Percentiles rank a stretch among this genome's conserved stretches.
phyloP scores from a whole-genome alignment of 139 green algal species.

The Yamagishiella unicocca region DNA sequence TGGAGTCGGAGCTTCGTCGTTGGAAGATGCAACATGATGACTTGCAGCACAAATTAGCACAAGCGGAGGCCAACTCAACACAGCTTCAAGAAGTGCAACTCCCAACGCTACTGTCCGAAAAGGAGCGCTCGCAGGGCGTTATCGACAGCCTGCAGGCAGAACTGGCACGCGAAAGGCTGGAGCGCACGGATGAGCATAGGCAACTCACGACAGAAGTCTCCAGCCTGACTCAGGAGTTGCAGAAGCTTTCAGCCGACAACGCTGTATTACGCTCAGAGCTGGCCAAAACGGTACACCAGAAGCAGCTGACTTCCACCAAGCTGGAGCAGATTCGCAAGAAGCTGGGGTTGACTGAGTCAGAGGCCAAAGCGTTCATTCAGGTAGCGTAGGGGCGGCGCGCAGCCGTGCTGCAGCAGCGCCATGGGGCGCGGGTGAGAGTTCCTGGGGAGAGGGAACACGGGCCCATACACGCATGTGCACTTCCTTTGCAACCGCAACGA shows the following conservation, averaged over 20 bases:
- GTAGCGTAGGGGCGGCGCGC: too few species aligned
- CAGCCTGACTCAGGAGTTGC: background rate
- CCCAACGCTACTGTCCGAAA: background rate
- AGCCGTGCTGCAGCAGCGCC: background rate
- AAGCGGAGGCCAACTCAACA: background rate
- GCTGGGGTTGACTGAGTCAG: constrained; percentile 24
- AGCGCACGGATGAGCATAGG: background rate
- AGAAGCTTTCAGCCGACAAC: constrained; percentile 40
- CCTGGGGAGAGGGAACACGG: too few species aligned
- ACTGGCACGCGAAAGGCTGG: background rate
- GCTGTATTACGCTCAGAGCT: constrained; percentile 37
- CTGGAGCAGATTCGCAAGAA: constrained; percentile 42
- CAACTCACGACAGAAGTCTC: background rate
- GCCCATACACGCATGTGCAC: too few species aligned
- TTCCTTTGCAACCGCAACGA: too few species aligned
- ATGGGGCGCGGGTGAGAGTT: too few species aligned
- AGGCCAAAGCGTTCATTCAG: constrained; percentile 44
- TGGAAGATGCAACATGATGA: background rate
- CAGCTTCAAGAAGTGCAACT: background rate
- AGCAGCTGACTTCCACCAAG: constrained; percentile 35
- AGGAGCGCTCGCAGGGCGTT: constrained; percentile 1
- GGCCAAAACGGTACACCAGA: constrained; percentile 40
- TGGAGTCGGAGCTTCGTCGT: background rate
- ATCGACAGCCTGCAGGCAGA: constrained; percentile 27
- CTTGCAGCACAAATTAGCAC: background rate